Percentiles rank a stretch among this genome's conserved stretches.
These are phyloP conservation scores for Lepidium aucheri DNA, from an alignment of 345 rosid genomes.

Conservation along the genomic window DNA sequence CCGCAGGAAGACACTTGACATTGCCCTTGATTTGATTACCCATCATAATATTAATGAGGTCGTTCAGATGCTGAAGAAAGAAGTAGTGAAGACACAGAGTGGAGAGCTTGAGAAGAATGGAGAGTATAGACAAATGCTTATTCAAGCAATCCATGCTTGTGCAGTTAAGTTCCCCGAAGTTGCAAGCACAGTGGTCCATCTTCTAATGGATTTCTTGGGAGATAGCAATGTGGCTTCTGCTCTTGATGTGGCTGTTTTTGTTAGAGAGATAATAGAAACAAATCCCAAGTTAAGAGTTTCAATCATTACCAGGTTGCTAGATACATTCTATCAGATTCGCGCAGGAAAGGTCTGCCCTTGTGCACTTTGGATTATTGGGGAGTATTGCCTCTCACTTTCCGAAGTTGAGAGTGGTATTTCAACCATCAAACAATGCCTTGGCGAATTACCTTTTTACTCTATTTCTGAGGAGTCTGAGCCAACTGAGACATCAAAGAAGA, in stretches of 20 bases:
- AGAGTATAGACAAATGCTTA: constrained; percentile 87
- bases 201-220: constrained; percentile 87
- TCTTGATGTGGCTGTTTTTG: constrained; percentile 67
- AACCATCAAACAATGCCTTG: constrained; percentile 81
- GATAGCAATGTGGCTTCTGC: constrained; percentile 89
- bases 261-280: constrained; percentile 80
- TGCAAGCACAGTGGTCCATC: constrained; percentile 89
- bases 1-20: constrained; percentile 76
- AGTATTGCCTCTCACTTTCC: constrained; percentile 77
- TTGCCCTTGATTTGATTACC: constrained; percentile 73
- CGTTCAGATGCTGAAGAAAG: constrained; percentile 72
- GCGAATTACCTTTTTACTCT: constrained; percentile 74
- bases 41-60: constrained; percentile 74
- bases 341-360: constrained; percentile 81
- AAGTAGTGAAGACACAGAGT: constrained; percentile 82
- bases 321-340: constrained; percentile 82
- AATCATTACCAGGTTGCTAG: constrained; percentile 76
- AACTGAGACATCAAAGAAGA: constrained; percentile 49
- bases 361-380: constrained; percentile 93
- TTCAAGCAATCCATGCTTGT: constrained; percentile 86
- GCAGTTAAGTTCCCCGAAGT: constrained; percentile 91
- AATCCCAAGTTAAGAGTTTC: constrained; percentile 81
- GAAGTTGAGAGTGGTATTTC: constrained; percentile 80
- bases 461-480: constrained; percentile 64
- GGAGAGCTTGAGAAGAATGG: constrained; percentile 92